These are phyloP conservation scores for Nemania sp. DNA, from an alignment of 2,329 filamentous ascomycete genomes.

Conservation along the genomic window DNA sequence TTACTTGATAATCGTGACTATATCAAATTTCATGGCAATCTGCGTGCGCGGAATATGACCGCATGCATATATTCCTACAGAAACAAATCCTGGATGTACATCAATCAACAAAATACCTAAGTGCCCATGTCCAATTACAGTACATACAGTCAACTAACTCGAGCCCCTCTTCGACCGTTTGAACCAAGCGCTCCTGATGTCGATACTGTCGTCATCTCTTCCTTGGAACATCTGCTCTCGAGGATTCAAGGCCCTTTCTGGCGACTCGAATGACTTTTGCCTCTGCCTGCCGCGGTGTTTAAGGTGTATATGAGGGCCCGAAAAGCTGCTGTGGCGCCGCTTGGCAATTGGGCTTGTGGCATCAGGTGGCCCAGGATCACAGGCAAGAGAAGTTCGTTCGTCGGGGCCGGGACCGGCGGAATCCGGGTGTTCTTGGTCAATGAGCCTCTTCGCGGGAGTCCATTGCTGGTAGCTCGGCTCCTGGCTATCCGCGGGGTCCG, in stretches of 20 bases:
- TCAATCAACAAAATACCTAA: too few species aligned
- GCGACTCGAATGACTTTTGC: background rate
- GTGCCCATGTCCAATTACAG: background rate
- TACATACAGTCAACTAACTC: too few species aligned
- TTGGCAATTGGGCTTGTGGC: background rate
- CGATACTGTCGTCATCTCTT: conserved; percentile 8
- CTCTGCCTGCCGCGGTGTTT: conserved; percentile 14
- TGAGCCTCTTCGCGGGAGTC: background rate
- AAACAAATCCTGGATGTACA: too few species aligned
- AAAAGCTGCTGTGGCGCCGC: background rate
- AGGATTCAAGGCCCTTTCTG: conserved; percentile 10
- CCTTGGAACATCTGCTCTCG: conserved; percentile 14
- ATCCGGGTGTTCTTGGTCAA: background rate
- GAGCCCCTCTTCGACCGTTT: conserved; percentile 10
- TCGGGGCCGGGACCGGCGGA: background rate
- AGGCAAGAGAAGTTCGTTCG: background rate
- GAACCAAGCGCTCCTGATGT: conserved; percentile 19
- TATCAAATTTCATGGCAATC: too few species aligned
- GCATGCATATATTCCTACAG: too few species aligned
- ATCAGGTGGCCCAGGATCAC: background rate
- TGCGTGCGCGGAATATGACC: too few species aligned
- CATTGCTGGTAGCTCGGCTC: background rate
- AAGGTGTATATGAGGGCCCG: background rate
- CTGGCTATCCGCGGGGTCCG: background rate
- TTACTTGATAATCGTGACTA: too few species aligned